phyloP scores from a whole-genome alignment of 1,139 yeast genomes.

The Ogataea hybrid region DNA sequence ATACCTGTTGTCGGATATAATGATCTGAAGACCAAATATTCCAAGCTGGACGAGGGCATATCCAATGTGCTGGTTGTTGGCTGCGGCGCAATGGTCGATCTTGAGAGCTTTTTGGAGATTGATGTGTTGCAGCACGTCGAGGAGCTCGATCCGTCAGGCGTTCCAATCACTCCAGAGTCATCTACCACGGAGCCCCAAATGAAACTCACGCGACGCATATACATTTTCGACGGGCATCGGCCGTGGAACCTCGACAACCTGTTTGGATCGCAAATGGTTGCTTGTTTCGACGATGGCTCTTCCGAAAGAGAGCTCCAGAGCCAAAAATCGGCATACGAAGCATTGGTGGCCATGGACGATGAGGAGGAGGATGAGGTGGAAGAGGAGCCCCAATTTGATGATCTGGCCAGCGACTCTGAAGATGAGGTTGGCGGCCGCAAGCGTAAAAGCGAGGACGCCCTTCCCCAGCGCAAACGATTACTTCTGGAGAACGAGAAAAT shows the following conservation, averaged over 20 bases:
- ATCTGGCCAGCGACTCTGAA: slow-evolving; percentile 23
- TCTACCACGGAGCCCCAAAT: slow-evolving; percentile 19
- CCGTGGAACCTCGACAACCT: slow-evolving; percentile 96
- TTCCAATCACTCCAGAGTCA: slow-evolving; percentile 22
- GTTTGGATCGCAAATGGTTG: slow-evolving; percentile 77
- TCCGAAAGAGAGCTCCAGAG: slow-evolving; percentile 53
- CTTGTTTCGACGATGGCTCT: slow-evolving; percentile 86
- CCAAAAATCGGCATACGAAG: slow-evolving; percentile 56
- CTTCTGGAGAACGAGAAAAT: slow-evolving; percentile 49
- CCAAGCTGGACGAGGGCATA: slow-evolving; percentile 70
- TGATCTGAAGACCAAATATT: slow-evolving; percentile 66
- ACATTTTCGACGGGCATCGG: slow-evolving; percentile 85
- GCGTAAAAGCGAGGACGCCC: slow-evolving; percentile 14
- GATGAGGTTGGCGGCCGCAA: slow-evolving; percentile 34
- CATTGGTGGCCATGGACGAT: slow-evolving; percentile 41
- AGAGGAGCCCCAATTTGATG: slow-evolving; percentile 29
- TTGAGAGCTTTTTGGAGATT: slow-evolving; percentile 74
- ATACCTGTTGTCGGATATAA: slow-evolving; percentile 94
- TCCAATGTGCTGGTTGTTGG: slow-evolving; percentile 78
- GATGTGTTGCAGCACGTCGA: slow-evolving; percentile 47
- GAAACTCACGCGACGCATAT: slow-evolving; percentile 51
- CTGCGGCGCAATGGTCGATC: slow-evolving; percentile 93
- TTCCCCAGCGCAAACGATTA: slow-evolving; percentile 27
- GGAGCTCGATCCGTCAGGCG: slow-evolving; percentile 18
- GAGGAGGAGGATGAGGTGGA: slow-evolving; percentile 34